These are phyloP conservation scores for Lipomyces japonicus DNA, from an alignment of 805 yeast species.

Conservation along the genomic window DNA sequence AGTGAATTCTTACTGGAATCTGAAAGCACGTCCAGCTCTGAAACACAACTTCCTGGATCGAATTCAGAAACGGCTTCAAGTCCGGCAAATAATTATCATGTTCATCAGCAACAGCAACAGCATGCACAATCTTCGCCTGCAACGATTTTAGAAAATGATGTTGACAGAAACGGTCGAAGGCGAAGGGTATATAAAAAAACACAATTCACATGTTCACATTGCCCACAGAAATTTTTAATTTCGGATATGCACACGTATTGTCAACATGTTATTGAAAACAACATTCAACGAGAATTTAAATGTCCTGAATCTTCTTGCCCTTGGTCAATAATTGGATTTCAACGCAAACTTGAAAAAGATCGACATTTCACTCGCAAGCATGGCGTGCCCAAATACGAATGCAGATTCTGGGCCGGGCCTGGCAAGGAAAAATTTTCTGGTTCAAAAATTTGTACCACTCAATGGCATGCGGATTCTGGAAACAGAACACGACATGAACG, in stretches of 20 bases:
- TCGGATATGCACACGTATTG: conserved; percentile 12
- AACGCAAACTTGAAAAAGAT: conserved; percentile 33
- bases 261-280: conserved; percentile 18
- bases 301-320: conserved; percentile 32
- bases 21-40: not conserved
- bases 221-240: conserved; percentile 17
- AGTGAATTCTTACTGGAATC: not conserved
- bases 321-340: conserved; percentile 33
- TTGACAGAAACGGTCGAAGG: conserved; percentile 24
- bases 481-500: conserved; percentile 33
- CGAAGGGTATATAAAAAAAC: conserved; percentile 22
- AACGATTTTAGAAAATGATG: not conserved
- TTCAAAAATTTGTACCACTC: conserved; percentile 30
- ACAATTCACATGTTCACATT: conserved; percentile 20
- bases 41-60: not conserved
- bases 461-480: conserved; percentile 35
- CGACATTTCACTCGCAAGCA: conserved; percentile 33
- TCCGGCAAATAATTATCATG: not conserved
- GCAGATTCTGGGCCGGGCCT: conserved; percentile 32
- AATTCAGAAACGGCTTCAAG: no score
- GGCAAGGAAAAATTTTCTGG: conserved; percentile 32
- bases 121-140: conserved; percentile 2
- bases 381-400: conserved; percentile 33
- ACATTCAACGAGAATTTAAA: conserved; percentile 30
- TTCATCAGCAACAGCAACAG: not conserved